Base-by-base conservation (phyloP, 441 rosid species). In the Omphalea diandra region DNA sequence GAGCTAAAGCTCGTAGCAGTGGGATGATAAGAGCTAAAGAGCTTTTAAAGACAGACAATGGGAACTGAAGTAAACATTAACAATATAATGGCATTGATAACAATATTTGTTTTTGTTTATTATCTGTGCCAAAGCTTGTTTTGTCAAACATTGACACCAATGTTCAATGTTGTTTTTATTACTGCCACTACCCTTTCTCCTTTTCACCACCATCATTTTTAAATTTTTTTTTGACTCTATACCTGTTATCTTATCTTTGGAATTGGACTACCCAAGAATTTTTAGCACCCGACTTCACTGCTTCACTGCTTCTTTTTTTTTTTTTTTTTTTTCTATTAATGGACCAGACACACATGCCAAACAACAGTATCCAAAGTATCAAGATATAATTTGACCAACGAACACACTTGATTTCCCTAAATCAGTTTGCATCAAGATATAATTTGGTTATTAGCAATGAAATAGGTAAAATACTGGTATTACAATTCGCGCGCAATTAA, bases 111-210 rank as follows among this genome's bases (percentile, higher is more conserved):
- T 53, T 54, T 26, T 7, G 31, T 27, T 53, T 24, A 1, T 43
- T 11, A 14, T 3, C 32, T 31, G 36, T 32, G 4, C n/a, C 60
- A 6, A 14, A 56, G 60, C 36, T 57, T 0, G 36, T 22, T 29
- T 31, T 56, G 38, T 36, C 64, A 40, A 32, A 20, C 62, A 57
- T 31, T 27, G 62, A 57, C 62, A 32, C 40, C 62, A 14, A 57
- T 40, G 49, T 38, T 38, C 32, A 61, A 61, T 40, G 14, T 49
- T 9, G 2, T 20, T 61, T 38, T 61, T 60, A n/a, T n/a, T 36
- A 40, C 32, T 36, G 27, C 7, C 29, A 56, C 12, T 9, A 9
- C 43, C 43, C 43, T 17, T 47, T 47, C n/a, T n/a, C n/a, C n/a
- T 47, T 20, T n/a, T 22, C 18, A 17, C 20, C 6, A 47, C 22